Evolutionary conservation across 148 eudicot species (phyloP).

Genomic region (Arctostaphylos glauca): DNA sequence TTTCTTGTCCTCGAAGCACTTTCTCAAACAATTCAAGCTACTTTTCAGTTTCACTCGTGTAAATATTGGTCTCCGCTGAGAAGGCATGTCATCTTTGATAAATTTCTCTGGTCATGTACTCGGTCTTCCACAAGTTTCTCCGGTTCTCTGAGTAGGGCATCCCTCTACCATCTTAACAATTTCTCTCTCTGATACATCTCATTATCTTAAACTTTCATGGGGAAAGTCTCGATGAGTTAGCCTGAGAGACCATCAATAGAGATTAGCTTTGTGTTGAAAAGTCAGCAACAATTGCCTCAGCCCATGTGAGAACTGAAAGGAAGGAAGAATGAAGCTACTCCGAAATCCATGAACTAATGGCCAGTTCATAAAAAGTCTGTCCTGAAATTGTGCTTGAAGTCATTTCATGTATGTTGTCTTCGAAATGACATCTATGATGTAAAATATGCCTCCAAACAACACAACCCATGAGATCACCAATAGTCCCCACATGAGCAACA

Average conservation of each 20-base stretch:
- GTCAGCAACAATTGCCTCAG: neutral
- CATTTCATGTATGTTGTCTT: neutral
- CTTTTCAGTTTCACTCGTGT: neutral
- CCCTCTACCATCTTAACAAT: neutral
- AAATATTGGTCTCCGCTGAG: neutral
- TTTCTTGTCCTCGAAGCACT: neutral
- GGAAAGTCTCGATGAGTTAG: neutral
- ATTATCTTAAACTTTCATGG: conserved; percentile 1
- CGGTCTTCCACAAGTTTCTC: neutral
- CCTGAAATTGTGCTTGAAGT: neutral
- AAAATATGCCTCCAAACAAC: neutral
- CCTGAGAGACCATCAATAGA: neutral
- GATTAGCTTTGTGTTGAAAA: neutral
- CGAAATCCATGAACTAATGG: neutral
- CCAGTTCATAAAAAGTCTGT: neutral
- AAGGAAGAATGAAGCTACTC: neutral
- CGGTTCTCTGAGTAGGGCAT: neutral
- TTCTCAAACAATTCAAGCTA: neutral
- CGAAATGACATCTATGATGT: neutral
- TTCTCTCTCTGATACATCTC: neutral
- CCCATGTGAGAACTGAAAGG: neutral
- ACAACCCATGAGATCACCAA: conserved; percentile 40
- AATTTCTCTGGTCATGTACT: neutral
- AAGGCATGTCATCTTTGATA: neutral
- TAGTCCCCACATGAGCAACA: conserved; percentile 71